A percentile compares a stretch with the other conserved stretches of the same genome.
Evolutionary conservation across 306 rosid genomes (phyloP).

Genomic region (Urtica urens): DNA sequence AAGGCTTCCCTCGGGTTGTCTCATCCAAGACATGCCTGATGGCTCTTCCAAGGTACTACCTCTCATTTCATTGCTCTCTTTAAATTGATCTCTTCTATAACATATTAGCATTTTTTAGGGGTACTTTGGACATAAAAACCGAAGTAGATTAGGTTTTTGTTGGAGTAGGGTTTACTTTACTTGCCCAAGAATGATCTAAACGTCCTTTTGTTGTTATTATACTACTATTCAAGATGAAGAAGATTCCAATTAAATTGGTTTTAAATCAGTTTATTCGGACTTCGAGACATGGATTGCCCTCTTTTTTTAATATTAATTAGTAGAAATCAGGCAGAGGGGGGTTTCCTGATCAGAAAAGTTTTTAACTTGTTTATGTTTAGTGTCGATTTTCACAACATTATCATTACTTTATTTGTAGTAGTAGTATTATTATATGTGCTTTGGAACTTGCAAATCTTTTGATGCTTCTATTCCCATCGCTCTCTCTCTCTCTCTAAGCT

Average conservation of each 20-base stretch:
- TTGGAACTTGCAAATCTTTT: constrained; percentile 39
- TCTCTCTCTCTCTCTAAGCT: constrained; percentile 9
- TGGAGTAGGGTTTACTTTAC: constrained; percentile 15
- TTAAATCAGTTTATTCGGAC: constrained; percentile 19
- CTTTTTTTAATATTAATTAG: constrained; percentile 29
- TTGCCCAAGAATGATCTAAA: constrained; percentile 18
- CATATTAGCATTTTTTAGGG: constrained; percentile 1
- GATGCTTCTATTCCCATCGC: constrained; percentile 58
- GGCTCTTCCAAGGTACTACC: constrained; percentile 58
- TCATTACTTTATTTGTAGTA: constrained; percentile 6
- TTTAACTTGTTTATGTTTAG: constrained; percentile 14
- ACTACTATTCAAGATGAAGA: no score
- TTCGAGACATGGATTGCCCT: constrained; percentile 26
- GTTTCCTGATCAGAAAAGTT: no score
- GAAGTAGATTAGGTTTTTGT: no score
- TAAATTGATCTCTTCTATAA: not conserved
- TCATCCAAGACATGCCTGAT: constrained; percentile 63
- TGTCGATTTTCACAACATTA: constrained; percentile 19
- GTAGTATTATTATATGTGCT: no score
- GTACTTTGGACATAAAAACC: constrained; percentile 20
- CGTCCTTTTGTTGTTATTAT: constrained; percentile 20
- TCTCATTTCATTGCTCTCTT: constrained; percentile 13
- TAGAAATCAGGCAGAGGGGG: constrained; percentile 36
- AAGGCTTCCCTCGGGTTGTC: constrained; percentile 88
- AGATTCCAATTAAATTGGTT: constrained; percentile 50